Evolutionary conservation across 2,329 filamentous ascomycete genomes (phyloP).

Genomic region (Aplosporella prunicola): DNA sequence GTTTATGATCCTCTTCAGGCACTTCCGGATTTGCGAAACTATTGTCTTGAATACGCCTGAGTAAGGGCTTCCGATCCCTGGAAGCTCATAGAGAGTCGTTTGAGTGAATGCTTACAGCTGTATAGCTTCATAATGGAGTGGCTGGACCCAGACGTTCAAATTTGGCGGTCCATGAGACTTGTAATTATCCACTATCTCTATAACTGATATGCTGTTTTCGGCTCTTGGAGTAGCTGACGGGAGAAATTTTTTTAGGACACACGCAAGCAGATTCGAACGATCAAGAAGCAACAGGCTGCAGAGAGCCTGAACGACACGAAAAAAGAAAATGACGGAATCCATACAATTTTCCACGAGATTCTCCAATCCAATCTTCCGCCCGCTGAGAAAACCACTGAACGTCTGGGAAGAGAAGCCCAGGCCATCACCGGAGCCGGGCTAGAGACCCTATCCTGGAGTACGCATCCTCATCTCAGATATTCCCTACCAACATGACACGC

Average conservation of each 20-base stretch:
- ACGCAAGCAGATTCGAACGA: too few species aligned
- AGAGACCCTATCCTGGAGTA: slow-evolving; percentile 17
- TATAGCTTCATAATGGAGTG: slow-evolving; percentile 1
- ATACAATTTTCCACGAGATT: slow-evolving; percentile 5
- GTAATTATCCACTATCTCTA: too few species aligned
- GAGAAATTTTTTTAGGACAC: too few species aligned
- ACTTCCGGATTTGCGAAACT: slow-evolving; percentile 1
- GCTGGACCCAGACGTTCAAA: slow-evolving; percentile 4
- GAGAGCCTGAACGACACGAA: too few species aligned
- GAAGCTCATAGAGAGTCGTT: too few species aligned
- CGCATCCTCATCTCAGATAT: not conserved
- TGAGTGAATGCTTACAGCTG: too few species aligned
- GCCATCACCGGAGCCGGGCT: slow-evolving; percentile 23
- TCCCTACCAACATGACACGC: not conserved
- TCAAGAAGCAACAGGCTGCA: too few species aligned
- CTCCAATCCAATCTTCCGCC: slow-evolving; percentile 1
- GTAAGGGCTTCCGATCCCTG: not conserved
- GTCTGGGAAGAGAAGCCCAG: slow-evolving; percentile 24
- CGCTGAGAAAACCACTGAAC: slow-evolving; percentile 26
- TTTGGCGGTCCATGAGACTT: too few species aligned
- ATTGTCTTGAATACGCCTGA: not conserved
- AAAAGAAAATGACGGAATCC: too few species aligned
- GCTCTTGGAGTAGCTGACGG: too few species aligned
- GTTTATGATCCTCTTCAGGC: not conserved
- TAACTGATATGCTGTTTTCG: too few species aligned